Conservation (phyloP, 371 early-diverging fungal species). For the Smittium mucronatum region DNA sequence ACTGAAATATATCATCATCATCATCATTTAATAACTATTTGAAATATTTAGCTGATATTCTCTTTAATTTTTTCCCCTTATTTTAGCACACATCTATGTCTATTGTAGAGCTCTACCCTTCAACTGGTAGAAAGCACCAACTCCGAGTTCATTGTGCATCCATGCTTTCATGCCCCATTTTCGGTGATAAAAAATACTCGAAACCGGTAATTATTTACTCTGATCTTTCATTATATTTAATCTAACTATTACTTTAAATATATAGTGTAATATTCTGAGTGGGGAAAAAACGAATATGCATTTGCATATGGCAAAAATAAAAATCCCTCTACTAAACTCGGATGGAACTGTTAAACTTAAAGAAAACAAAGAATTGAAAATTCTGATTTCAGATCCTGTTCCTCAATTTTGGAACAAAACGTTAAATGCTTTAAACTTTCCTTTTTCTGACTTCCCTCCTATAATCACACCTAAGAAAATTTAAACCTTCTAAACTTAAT, state of each 20-base stretch:
- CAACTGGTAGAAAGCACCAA: conserved; percentile 70
- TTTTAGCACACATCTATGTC: not conserved
- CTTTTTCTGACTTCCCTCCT: no score
- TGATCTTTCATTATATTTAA: no score
- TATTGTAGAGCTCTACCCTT: conserved; percentile 41
- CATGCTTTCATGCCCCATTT: conserved; percentile 32
- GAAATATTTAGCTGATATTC: no score
- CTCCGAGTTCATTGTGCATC: conserved; percentile 49
- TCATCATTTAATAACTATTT: no score
- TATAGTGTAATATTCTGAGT: no score
- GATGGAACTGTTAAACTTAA: not conserved
- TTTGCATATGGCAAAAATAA: conserved; percentile 6
- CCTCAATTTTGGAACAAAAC: not conserved
- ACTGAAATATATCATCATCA: no score
- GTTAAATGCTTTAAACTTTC: not conserved
- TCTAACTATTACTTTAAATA: no score
- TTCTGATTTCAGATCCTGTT: not conserved
- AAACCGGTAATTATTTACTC: not conserved
- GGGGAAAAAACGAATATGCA: not conserved
- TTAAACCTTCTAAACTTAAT: no score
- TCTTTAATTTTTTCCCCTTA: no score
- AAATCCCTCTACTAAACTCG: not conserved
- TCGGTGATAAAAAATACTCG: conserved; percentile 43
- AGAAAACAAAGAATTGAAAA: not conserved
- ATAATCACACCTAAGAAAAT: no score